Evolutionary conservation across 2,329 filamentous ascomycete species (phyloP).

Genomic region (Alternaria burnsii): DNA sequence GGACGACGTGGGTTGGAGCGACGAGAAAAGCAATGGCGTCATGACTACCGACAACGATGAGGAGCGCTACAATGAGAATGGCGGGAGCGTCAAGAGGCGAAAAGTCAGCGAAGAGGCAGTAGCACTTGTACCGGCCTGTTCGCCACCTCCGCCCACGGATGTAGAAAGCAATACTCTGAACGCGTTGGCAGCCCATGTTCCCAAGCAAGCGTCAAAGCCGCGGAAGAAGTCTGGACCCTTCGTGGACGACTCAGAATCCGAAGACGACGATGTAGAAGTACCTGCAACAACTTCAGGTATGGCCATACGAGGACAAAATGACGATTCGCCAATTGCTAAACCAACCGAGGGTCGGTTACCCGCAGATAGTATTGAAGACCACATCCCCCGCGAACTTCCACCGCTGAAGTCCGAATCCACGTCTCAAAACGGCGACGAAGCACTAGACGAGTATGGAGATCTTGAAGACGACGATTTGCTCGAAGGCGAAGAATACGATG

Average conservation of each 20-base stretch:
- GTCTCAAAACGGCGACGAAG: conserved; percentile 56
- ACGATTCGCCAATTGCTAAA: conserved; percentile 32
- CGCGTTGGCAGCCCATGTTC: conserved; percentile 10
- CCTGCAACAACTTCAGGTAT: conserved; percentile 32
- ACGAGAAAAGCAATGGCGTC: conserved; percentile 31
- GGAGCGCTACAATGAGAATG: conserved; percentile 55
- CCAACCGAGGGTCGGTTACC: conserved; percentile 23
- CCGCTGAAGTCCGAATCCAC: conserved; percentile 59
- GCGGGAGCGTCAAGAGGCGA: conserved; percentile 54
- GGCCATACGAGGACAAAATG: conserved; percentile 22
- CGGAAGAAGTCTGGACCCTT: conserved; percentile 67
- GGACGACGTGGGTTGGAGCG: conserved; percentile 43
- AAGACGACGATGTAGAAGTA: conserved; percentile 51
- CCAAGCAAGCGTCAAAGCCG: conserved; percentile 21
- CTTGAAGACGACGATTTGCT: conserved; percentile 69
- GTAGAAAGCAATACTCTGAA: conserved; percentile 16
- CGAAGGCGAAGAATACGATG: conserved; percentile 61
- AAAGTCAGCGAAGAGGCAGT: conserved; percentile 44
- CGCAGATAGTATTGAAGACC: conserved; percentile 17
- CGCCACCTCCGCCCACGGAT: conserved; percentile 35
- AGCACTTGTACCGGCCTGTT: conserved; percentile 52
- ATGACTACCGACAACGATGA: conserved; percentile 30
- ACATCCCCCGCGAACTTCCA: conserved; percentile 21
- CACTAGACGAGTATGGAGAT: conserved; percentile 63
- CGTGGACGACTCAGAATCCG: conserved; percentile 73